These are phyloP conservation scores for Pseudopyrenochaeta lycopersici DNA, from an alignment of 2,329 filamentous ascomycete genomes.

Conservation along the genomic window DNA sequence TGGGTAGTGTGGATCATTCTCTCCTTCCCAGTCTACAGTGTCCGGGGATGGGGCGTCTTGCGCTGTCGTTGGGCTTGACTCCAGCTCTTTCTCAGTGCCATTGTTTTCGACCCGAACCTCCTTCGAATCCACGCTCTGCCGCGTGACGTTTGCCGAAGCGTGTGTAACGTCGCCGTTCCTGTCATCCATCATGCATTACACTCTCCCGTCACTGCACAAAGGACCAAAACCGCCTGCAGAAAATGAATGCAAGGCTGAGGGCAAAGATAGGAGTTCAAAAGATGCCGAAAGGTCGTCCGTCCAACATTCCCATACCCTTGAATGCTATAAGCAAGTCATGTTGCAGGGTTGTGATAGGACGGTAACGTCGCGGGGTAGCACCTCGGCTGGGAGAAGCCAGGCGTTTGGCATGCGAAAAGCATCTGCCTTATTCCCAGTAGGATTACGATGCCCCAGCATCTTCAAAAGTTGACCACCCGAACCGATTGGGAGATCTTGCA, in stretches of 20 bases:
- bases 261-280: neutral
- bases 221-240: neutral
- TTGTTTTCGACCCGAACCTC: neutral
- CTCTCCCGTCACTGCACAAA: neutral
- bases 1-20: conserved; percentile 64
- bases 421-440: neutral
- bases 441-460: neutral
- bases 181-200: neutral
- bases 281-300: neutral
- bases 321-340: neutral
- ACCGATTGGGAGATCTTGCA: too few relatives aligned
- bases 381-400: neutral
- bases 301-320: neutral
- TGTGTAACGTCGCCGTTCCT: neutral
- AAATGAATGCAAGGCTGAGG: neutral
- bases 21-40: conserved; percentile 66
- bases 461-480: too few relatives aligned
- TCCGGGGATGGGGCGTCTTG: conserved; percentile 25
- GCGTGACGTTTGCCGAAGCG: neutral
- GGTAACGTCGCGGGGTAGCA: neutral
- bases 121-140: neutral
- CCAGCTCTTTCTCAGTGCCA: neutral
- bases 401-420: neutral
- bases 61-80: neutral
- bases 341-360: neutral